Conservation (phyloP, 148 eudicot species). For the Chenopodium quinoa region DNA sequence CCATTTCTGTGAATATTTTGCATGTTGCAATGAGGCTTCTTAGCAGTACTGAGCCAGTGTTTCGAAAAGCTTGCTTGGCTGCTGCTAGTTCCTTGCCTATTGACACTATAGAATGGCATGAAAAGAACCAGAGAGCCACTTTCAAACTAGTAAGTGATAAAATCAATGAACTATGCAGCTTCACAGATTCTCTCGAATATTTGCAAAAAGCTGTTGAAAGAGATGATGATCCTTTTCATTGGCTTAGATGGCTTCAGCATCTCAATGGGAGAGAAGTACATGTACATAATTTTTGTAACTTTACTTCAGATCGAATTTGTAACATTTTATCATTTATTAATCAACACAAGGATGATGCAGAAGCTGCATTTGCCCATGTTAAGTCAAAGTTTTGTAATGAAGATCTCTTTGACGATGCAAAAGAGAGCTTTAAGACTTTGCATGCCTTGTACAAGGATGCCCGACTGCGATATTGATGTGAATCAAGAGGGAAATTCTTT, state of each 20-base stretch:
- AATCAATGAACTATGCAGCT: conserved; percentile 40
- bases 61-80: conserved; percentile 77
- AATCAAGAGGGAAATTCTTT: too few relatives aligned
- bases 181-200: conserved; percentile 43
- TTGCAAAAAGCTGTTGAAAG: conserved; percentile 39
- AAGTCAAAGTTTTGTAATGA: conserved; percentile 63
- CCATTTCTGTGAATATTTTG: conserved; percentile 46
- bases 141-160: conserved; percentile 44
- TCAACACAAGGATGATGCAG: conserved; percentile 34
- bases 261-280: conserved; percentile 19
- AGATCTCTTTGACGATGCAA: conserved; percentile 49
- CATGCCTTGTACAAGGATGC: conserved; percentile 56
- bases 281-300: conserved; percentile 14
- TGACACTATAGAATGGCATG: conserved; percentile 36
- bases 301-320: conserved; percentile 16
- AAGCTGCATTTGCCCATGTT: conserved; percentile 45
- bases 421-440: conserved; percentile 36
- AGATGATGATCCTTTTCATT: conserved; percentile 55
- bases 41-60: conserved; percentile 43
- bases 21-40: conserved; percentile 59
- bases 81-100: conserved; percentile 51
- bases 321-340: conserved; percentile 25
- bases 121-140: conserved; percentile 40
- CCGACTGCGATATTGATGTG: conserved; percentile 54
- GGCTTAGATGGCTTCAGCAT: conserved; percentile 61